phyloP scores from a whole-genome alignment of 805 yeast species.

The Kregervanrija delftensis region DNA sequence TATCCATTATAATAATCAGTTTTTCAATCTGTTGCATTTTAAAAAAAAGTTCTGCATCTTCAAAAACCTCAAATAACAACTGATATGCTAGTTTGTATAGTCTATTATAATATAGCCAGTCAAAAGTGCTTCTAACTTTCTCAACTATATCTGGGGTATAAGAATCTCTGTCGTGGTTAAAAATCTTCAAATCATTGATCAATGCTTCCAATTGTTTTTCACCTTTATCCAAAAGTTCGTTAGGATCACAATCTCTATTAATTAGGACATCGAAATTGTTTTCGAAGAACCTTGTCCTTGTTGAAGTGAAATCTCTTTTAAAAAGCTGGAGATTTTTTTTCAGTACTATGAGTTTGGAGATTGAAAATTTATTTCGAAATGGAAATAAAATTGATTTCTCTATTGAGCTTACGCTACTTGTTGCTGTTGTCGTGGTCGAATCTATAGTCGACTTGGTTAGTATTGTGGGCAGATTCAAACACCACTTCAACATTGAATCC shows the following conservation, averaged over 20 bases:
- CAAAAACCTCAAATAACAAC: constrained; percentile 3
- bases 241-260: constrained; percentile 5
- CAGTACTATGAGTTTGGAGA: not conserved
- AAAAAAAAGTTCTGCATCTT: constrained; percentile 7
- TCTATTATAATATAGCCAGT: constrained; percentile 17
- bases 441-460: no score
- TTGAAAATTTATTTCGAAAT: not conserved
- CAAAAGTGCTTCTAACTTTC: constrained; percentile 13
- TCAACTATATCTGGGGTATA: constrained; percentile 6
- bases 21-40: constrained; percentile 11
- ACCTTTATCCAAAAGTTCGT: constrained; percentile 9
- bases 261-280: constrained; percentile 19
- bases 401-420: not conserved
- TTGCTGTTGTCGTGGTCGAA: no score
- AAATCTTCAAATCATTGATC: constrained; percentile 1
- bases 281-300: constrained; percentile 18
- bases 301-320: constrained; percentile 16
- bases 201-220: constrained; percentile 2
- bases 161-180: constrained; percentile 5
- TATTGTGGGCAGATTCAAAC: constrained; percentile 10
- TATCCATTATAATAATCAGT: constrained; percentile 17
- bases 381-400: constrained; percentile 2
- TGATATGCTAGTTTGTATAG: constrained; percentile 10
- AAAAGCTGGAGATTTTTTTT: constrained; percentile 6
- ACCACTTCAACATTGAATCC: constrained; percentile 24